Conservation (phyloP, 179 eudicot genomes). For the Actinidia arguta region DNA sequence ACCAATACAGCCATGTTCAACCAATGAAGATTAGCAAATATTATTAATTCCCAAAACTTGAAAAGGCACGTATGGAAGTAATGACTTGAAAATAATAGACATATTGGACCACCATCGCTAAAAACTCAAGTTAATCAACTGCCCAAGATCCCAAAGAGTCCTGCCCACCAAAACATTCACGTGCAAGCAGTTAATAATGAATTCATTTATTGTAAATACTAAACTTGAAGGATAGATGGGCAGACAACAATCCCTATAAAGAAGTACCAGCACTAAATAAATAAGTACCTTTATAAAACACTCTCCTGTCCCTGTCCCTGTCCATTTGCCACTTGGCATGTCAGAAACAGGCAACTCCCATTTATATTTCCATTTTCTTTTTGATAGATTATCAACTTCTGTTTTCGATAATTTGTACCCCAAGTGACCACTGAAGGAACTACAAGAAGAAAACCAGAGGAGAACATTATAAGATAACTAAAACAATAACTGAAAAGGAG, state of each 20-base stretch:
- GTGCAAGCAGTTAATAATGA: too few relatives aligned
- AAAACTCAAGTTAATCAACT: too few relatives aligned
- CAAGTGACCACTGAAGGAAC: constrained; percentile 72
- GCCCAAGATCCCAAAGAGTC: too few relatives aligned
- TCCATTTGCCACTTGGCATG: constrained; percentile 65
- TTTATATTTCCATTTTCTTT: constrained; percentile 68
- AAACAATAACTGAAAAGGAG: not conserved
- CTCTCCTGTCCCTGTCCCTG: constrained; percentile 84
- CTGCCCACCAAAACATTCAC: too few relatives aligned
- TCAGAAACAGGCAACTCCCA: constrained; percentile 78
- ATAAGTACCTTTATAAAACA: constrained; percentile 52
- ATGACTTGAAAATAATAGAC: too few relatives aligned
- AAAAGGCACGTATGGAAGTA: too few relatives aligned
- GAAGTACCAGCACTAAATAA: not conserved
- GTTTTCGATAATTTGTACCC: constrained; percentile 52
- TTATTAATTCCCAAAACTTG: too few relatives aligned
- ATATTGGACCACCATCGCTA: too few relatives aligned
- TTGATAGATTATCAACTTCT: constrained; percentile 59
- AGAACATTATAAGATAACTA: constrained; percentile 8
- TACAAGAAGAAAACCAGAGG: constrained; percentile 41
- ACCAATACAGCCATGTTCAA: too few relatives aligned
- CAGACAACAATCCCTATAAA: not conserved
- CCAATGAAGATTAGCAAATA: too few relatives aligned
- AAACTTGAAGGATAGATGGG: not conserved
- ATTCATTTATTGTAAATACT: not conserved